A percentile compares a stretch with the other conserved stretches of the same genome.
Evolutionary conservation across 306 rosid genomes (phyloP).

Genomic region (Rosa lucieae): DNA sequence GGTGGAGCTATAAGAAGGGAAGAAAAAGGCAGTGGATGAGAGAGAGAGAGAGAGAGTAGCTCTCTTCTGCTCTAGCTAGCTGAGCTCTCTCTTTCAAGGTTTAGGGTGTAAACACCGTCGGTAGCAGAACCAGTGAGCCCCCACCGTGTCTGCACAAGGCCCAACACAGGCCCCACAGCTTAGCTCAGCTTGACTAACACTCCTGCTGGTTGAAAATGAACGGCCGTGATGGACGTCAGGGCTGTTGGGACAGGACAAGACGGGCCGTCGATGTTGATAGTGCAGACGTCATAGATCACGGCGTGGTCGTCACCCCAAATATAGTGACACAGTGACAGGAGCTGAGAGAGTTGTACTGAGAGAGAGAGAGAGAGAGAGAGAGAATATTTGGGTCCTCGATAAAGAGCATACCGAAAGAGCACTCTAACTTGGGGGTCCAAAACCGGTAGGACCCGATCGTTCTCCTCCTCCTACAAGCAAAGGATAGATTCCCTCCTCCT

Average conservation of each 20-base stretch:
- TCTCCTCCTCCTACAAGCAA: constrained; percentile 87
- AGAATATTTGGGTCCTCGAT: constrained; percentile 94
- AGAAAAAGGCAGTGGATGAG: constrained; percentile 26
- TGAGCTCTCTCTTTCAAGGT: background rate
- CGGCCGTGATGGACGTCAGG: constrained; percentile 31
- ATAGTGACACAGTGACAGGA: constrained; percentile 55
- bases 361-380: background rate
- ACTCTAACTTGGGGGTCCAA: constrained; percentile 58
- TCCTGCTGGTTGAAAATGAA: constrained; percentile 15
- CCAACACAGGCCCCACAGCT: constrained; percentile 30
- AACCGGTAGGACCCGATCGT: constrained; percentile 46
- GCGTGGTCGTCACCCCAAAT: constrained; percentile 32
- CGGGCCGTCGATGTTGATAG: constrained; percentile 36
- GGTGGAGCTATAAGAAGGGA: constrained; percentile 65
- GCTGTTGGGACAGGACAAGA: constrained; percentile 13
- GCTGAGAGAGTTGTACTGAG: background rate
- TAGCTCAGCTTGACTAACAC: constrained; percentile 41
- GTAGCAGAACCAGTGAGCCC: constrained; percentile 49
- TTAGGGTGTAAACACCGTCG: constrained; percentile 43
- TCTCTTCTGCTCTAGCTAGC: constrained; percentile 14
- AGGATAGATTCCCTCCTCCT: constrained; percentile 54
- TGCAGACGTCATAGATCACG: constrained; percentile 24
- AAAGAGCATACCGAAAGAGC: constrained; percentile 88
- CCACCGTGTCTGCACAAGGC: constrained; percentile 35
- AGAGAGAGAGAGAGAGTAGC: background rate